phyloP scores from a whole-genome alignment of 129 eudicot species.

The Lonicera japonica region DNA sequence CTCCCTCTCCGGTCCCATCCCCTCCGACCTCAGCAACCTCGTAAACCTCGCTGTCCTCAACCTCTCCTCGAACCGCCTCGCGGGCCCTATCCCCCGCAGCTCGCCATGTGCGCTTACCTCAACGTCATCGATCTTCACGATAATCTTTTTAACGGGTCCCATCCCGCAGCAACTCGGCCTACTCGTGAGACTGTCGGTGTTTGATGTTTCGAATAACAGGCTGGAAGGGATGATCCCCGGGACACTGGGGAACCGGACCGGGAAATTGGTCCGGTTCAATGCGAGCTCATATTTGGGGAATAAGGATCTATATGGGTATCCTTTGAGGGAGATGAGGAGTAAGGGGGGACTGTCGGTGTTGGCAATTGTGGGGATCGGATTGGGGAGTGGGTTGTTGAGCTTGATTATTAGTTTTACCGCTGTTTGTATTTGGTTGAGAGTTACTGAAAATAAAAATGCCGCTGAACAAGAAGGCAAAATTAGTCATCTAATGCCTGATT shows the following conservation, averaged over 20 bases:
- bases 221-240: slow-evolving; percentile 69
- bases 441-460: slow-evolving; percentile 37
- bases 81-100: slow-evolving; percentile 52
- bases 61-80: slow-evolving; percentile 55
- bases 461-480: slow-evolving; percentile 52
- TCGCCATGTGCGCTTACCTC: slow-evolving; percentile 71
- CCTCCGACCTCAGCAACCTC: slow-evolving; percentile 46
- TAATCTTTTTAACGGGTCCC: slow-evolving; percentile 45
- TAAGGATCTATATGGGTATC: slow-evolving; percentile 74
- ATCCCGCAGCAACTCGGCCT: slow-evolving; percentile 76
- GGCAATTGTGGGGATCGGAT: slow-evolving; percentile 82
- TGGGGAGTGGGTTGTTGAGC: slow-evolving; percentile 91
- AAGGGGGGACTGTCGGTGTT: slow-evolving; percentile 70
- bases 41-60: slow-evolving; percentile 81
- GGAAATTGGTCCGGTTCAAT: slow-evolving; percentile 57
- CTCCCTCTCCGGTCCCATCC: slow-evolving; percentile 61
- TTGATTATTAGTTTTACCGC: slow-evolving; percentile 69
- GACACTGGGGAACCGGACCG: slow-evolving; percentile 67
- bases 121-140: slow-evolving; percentile 79
- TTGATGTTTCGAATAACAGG: slow-evolving; percentile 59
- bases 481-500: slow-evolving; percentile 67
- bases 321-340: slow-evolving; percentile 57
- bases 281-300: slow-evolving; percentile 69
- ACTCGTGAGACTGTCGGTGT: slow-evolving; percentile 51
- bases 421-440: slow-evolving; percentile 87